These are phyloP conservation scores for Microsporum ferrugineum DNA, from an alignment of 2,329 filamentous ascomycete species.

Conservation along the genomic window DNA sequence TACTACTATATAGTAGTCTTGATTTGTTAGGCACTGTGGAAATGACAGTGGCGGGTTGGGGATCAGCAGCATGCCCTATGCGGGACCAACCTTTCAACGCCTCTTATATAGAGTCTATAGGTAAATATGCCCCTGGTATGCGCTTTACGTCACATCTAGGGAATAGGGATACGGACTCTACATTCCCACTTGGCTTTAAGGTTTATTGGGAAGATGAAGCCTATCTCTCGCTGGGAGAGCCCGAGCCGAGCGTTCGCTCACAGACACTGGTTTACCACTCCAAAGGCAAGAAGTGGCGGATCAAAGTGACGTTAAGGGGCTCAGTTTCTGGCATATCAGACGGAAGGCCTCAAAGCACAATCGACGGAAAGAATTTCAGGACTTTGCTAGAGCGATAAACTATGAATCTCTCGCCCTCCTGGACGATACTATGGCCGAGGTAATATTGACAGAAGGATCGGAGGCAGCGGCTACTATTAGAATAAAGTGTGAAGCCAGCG, in stretches of 20 bases:
- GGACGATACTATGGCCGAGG: neutral
- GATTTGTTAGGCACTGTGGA: too few species aligned
- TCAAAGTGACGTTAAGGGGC: too few species aligned
- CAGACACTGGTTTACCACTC: too few species aligned
- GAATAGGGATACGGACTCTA: neutral
- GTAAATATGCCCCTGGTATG: too few species aligned
- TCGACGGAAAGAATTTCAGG: conserved; percentile 5
- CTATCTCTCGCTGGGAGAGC: neutral
- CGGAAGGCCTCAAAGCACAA: conserved; percentile 14
- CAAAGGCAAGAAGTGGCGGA: too few species aligned
- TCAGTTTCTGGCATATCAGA: neutral
- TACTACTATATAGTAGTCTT: too few species aligned
- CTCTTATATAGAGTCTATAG: too few species aligned
- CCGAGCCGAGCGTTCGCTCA: neutral
- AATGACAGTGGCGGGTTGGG: too few species aligned
- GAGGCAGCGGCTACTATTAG: neutral
- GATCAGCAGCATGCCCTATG: too few species aligned
- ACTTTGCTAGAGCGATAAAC: too few species aligned
- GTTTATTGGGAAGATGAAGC: neutral
- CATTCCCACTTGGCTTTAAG: neutral
- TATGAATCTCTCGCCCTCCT: neutral
- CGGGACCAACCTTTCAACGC: too few species aligned
- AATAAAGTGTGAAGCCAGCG: neutral
- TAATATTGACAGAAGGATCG: neutral
- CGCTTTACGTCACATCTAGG: too few species aligned